Conservation (phyloP, 768 basidiomycete species). For the Calocybe gangraenosa region DNA sequence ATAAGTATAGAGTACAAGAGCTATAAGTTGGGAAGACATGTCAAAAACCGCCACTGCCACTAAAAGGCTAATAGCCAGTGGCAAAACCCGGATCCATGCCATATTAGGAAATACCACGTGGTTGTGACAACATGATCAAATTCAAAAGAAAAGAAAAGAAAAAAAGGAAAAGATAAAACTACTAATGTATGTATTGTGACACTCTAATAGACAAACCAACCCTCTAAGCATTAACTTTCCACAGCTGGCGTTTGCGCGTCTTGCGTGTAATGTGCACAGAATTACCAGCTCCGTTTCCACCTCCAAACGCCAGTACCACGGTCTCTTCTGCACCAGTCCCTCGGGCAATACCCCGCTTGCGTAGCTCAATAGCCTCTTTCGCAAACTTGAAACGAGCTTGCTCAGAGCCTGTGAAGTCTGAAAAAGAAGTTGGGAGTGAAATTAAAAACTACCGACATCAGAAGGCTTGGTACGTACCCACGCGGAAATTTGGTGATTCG, state of each 20-base stretch:
- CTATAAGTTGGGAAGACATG: conserved; percentile 25
- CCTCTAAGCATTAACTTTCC: conserved; percentile 73
- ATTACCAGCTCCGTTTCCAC: conserved; percentile 59
- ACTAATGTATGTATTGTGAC: too few relatives aligned
- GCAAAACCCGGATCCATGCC: conserved; percentile 31
- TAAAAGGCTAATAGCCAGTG: conserved; percentile 31
- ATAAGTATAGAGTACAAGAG: conserved; percentile 6
- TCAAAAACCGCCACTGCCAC: conserved; percentile 36
- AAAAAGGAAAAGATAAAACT: too few relatives aligned
- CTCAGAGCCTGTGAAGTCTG: conserved; percentile 56
- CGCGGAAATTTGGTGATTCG: conserved; percentile 75
- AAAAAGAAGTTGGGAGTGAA: conserved; percentile 14
- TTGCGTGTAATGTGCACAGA: conserved; percentile 88
- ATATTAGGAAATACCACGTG: conserved; percentile 25
- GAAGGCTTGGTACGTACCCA: conserved; percentile 45
- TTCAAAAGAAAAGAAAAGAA: neutral
- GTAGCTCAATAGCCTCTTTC: conserved; percentile 80
- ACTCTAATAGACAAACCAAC: conserved; percentile 16
- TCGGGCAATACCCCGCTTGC: conserved; percentile 74
- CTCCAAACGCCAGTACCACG: conserved; percentile 89
- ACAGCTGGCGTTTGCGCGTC: conserved; percentile 78
- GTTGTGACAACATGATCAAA: conserved; percentile 20
- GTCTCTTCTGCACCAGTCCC: conserved; percentile 78
- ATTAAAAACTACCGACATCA: neutral
- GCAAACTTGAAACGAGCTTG: conserved; percentile 90